phyloP scores from a whole-genome alignment of 768 basidiomycete species.

The Tremella yokohamensis region DNA sequence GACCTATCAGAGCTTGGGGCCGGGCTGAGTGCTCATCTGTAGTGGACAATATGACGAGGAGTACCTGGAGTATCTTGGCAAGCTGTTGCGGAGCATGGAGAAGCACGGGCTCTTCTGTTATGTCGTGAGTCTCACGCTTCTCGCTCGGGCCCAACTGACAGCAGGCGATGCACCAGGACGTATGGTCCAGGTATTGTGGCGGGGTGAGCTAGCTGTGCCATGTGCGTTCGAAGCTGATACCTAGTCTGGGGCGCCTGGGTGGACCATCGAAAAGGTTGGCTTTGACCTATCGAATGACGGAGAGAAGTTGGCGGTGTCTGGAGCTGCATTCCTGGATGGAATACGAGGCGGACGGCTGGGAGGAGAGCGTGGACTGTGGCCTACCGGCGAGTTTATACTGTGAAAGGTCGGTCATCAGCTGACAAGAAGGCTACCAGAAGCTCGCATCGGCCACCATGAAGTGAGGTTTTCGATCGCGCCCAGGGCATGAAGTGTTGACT shows the following conservation, averaged over 20 bases:
- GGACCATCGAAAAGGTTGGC: slow-evolving; percentile 83
- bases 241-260: slow-evolving; percentile 84
- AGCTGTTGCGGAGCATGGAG: slow-evolving; percentile 53
- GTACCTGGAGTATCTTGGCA: slow-evolving; percentile 74
- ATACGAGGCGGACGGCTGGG: slow-evolving; percentile 65
- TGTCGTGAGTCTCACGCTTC: slow-evolving; percentile 55
- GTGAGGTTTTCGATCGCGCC: no score
- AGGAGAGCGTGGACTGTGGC: slow-evolving; percentile 81
- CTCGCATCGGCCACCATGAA: slow-evolving; percentile 90
- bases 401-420: no score
- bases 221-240: neutral
- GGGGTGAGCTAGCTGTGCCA: slow-evolving; percentile 53
- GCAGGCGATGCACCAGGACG: slow-evolving; percentile 74
- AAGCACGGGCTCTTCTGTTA: slow-evolving; percentile 42
- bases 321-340: slow-evolving; percentile 82
- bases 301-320: slow-evolving; percentile 69
- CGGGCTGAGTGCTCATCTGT: slow-evolving; percentile 7
- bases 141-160: slow-evolving; percentile 58
- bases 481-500: no score
- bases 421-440: slow-evolving; percentile 68
- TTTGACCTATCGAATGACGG: slow-evolving; percentile 63
- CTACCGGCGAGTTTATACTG: slow-evolving; percentile 59
- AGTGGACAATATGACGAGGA: slow-evolving; percentile 80
- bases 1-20: slow-evolving; percentile 50
- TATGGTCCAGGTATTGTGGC: slow-evolving; percentile 91